Conservation (phyloP, 108 stramenopile genomes). For the Discostella pseudostelligera region DNA sequence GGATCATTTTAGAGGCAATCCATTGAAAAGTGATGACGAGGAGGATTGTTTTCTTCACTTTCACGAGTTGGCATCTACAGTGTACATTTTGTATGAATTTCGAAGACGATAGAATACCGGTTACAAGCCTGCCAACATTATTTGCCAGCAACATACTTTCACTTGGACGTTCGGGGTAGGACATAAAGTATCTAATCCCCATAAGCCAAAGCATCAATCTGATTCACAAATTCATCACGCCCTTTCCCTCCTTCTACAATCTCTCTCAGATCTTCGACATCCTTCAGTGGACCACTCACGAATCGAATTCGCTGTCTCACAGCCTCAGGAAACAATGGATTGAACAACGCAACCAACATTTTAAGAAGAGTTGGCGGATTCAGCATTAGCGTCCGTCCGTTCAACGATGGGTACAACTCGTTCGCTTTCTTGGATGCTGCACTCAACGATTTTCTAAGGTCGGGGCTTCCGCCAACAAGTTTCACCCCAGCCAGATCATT, state of each 20-base stretch:
- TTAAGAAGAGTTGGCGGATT: conserved; percentile 70
- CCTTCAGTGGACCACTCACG: conserved; percentile 61
- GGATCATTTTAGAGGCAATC: conserved; percentile 31
- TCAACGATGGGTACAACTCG: conserved; percentile 60
- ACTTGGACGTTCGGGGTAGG: too few relatives aligned
- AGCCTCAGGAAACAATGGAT: conserved; percentile 71
- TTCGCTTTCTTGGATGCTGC: conserved; percentile 64
- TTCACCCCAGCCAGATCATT: conserved; percentile 75
- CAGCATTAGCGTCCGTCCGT: conserved; percentile 71
- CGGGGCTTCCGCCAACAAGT: conserved; percentile 58
- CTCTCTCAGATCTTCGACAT: conserved; percentile 53
- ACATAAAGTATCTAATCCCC: conserved; percentile 14
- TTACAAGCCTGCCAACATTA: too few relatives aligned
- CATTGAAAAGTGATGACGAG: conserved; percentile 42
- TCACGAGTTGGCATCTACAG: conserved; percentile 63
- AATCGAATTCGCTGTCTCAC: conserved; percentile 68
- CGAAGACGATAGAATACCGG: conserved; percentile 7
- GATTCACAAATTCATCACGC: conserved; percentile 51
- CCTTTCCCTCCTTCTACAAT: conserved; percentile 45
- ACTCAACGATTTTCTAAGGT: conserved; percentile 65
- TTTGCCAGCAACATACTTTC: too few relatives aligned
- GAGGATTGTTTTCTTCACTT: conserved; percentile 82
- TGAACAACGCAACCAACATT: conserved; percentile 76
- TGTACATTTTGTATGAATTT: conserved; percentile 80
- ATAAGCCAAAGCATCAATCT: conserved; percentile 61